phyloP scores from a whole-genome alignment of 202 grass and related monocot species.

The Schoenoplectus tabernaemontani region DNA sequence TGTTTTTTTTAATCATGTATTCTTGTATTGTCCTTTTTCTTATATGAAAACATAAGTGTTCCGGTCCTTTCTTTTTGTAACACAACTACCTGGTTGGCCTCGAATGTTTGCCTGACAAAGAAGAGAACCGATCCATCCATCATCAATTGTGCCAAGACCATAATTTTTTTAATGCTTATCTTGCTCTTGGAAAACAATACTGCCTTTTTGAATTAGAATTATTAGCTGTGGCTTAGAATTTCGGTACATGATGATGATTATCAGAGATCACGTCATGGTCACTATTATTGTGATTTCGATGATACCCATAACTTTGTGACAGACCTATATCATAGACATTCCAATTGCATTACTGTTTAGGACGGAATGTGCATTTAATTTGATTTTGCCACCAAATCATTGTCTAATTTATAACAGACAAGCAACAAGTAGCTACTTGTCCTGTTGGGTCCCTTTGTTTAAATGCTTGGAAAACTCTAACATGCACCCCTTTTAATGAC shows the following conservation, averaged over 20 bases:
- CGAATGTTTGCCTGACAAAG: neutral
- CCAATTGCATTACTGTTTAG: slow-evolving; percentile 20
- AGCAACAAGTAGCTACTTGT: slow-evolving; percentile 26
- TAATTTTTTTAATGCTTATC: neutral
- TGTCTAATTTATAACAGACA: slow-evolving; percentile 13
- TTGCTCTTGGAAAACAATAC: neutral
- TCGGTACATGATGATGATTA: neutral
- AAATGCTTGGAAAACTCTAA: neutral
- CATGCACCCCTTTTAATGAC: neutral
- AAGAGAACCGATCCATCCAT: neutral
- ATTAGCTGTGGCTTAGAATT: neutral
- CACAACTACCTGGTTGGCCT: neutral
- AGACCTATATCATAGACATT: slow-evolving; percentile 20
- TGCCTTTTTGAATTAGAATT: neutral
- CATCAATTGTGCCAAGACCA: neutral
- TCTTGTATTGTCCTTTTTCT: too few species aligned
- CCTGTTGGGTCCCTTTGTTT: neutral
- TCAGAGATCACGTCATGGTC: slow-evolving; percentile 1
- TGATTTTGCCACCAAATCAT: slow-evolving; percentile 19
- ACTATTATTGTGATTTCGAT: neutral
- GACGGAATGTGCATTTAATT: slow-evolving; percentile 28
- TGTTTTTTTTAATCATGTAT: neutral
- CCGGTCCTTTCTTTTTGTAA: neutral
- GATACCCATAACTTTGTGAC: neutral
- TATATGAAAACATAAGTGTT: neutral